Percentiles rank a stretch among this genome's conserved stretches.
Conservation (phyloP, 345 rosid species). For the Ceriops tagal region DNA sequence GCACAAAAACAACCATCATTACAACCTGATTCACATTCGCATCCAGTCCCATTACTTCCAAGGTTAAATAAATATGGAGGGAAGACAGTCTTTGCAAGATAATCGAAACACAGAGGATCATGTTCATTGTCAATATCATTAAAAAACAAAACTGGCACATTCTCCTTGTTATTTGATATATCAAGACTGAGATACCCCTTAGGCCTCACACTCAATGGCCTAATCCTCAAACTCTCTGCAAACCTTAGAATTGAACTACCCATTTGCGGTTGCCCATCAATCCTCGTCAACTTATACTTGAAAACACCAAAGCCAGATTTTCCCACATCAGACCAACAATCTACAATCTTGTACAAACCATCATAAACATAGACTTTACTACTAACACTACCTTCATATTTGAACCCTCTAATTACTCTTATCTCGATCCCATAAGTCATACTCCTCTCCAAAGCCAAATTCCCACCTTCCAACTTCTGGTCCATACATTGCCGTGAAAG, state of each 20-base stretch:
- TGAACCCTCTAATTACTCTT: constrained; percentile 77
- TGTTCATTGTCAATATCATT: constrained; percentile 72
- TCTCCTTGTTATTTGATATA: constrained; percentile 59
- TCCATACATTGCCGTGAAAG: constrained; percentile 51
- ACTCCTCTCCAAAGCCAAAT: constrained; percentile 78
- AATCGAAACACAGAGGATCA: constrained; percentile 84
- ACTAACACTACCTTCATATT: constrained; percentile 46
- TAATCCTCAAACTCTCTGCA: constrained; percentile 52
- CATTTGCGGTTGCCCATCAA: constrained; percentile 80
- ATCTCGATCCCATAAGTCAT: constrained; percentile 70
- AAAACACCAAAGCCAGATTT: constrained; percentile 89
- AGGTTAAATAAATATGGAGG: constrained; percentile 44
- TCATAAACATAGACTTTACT: constrained; percentile 79
- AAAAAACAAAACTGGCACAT: constrained; percentile 57
- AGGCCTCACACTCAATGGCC: constrained; percentile 60
- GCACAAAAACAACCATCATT: constrained; percentile 65
- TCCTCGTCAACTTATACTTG: constrained; percentile 66
- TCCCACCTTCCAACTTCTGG: constrained; percentile 90
- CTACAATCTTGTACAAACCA: constrained; percentile 71
- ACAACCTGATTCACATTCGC: constrained; percentile 67
- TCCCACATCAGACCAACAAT: constrained; percentile 90
- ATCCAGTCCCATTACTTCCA: constrained; percentile 49
- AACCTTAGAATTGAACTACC: constrained; percentile 65
- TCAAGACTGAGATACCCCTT: constrained; percentile 74
- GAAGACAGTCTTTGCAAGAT: constrained; percentile 58